Evolutionary conservation across 208 protist species (phyloP), one percentile per base, ranked within the genome.

Genomic region (Angomonas ambiguus): DNA sequence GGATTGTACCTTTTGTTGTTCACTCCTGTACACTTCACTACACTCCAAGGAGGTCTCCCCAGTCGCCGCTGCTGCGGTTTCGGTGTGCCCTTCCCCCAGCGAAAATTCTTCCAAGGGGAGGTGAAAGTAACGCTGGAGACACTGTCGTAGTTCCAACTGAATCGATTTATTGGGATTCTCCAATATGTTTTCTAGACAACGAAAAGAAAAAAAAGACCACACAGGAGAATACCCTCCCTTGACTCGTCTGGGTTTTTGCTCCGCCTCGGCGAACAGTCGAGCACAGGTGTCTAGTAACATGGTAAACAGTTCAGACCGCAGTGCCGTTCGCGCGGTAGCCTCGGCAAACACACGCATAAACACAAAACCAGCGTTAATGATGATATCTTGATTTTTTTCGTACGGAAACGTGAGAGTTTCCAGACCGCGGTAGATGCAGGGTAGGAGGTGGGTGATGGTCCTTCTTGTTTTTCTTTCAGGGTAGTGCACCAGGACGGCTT

Each of bases 131-230:
- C 53, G 53, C 3, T 28, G 3, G 10, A 59, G 53, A 5, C n/a
- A n/a, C n/a, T 28, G 53, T 13, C 28, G 53, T 13, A 59, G 34
- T 10, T 31, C 28, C 27, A 13, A n/a, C 25, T 59, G 53, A 22
- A 32, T 13, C 53, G 13, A 32, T 3, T 28, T n/a, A 2, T 35
- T 13, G 3, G 53, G 53, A 13, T 59, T 59, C 11, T 4, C 22
- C 10, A 59, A 31, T 28, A 59, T 28, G 22, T 13, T 28, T 30
- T 59, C 53, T 13, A 28, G 13, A 13, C 5, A 10, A 28, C 53
- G 10, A 59, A 59, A 59, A 28, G 27, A 59, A 28, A 33, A 30
- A 28, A 32, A 59, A n/a, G 53, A 33, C 53, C 53, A 59, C 24
- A 33, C 13, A 2, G 53, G 53, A 13, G 38, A 45, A 16, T 45